A percentile compares a stretch with the other conserved stretches of the same genome.
phyloP scores from a whole-genome alignment of 129 eudicot genomes.

The Artemisia tridentata region DNA sequence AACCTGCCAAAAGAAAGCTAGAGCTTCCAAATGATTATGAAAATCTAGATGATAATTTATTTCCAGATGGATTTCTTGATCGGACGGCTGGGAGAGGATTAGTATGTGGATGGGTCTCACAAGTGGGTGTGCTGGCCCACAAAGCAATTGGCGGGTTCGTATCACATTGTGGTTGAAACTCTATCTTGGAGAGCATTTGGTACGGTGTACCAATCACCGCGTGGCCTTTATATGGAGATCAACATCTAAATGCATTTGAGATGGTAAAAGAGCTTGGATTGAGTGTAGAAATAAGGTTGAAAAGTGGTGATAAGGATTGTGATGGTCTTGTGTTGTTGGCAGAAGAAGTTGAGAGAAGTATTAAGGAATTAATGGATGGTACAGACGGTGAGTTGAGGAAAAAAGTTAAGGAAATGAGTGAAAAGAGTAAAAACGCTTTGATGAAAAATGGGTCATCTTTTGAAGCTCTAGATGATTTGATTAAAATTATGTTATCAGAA shows the following conservation, averaged over 20 bases:
- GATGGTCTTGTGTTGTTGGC: constrained; percentile 29
- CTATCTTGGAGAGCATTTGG: constrained; percentile 33
- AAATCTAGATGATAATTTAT: background rate
- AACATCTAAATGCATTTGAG: constrained; percentile 42
- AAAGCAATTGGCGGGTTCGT: constrained; percentile 40
- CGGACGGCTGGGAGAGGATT: constrained; percentile 29
- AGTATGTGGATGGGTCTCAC: constrained; percentile 44
- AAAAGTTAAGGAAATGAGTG: constrained; percentile 32
- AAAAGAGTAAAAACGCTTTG: constrained; percentile 27
- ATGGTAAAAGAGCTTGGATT: constrained; percentile 34
- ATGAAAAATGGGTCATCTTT: constrained; percentile 31
- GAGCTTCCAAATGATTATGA: constrained; percentile 21
- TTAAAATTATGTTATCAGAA: background rate
- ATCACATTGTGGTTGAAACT: constrained; percentile 49
- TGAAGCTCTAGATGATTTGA: constrained; percentile 23
- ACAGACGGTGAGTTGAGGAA: constrained; percentile 27
- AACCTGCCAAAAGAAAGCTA: constrained; percentile 9
- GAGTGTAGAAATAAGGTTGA: constrained; percentile 31
- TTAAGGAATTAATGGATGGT: constrained; percentile 33
- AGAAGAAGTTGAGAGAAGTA: constrained; percentile 29
- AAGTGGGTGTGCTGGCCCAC: constrained; percentile 41
- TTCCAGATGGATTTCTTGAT: constrained; percentile 39
- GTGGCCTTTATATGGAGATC: constrained; percentile 46
- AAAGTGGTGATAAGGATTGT: too few relatives aligned
- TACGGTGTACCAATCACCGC: constrained; percentile 34